These are phyloP conservation scores for Hansenula lynferdii DNA, from an alignment of 1,139 yeast species.

Conservation along the genomic window DNA sequence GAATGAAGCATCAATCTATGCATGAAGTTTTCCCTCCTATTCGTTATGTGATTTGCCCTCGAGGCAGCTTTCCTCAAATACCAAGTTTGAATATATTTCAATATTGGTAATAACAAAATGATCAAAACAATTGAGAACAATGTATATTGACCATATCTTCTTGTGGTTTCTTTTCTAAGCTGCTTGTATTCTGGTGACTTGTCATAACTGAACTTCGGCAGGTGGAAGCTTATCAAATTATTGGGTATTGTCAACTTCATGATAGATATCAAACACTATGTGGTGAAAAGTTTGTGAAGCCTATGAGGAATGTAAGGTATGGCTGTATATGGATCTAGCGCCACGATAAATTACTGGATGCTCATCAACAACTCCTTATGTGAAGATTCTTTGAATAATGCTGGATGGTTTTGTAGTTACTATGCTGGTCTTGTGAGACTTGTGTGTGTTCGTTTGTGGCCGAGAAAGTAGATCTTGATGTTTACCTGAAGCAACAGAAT, in stretches of 20 bases:
- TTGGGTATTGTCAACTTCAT: constrained; percentile 8
- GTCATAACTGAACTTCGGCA: constrained; percentile 18
- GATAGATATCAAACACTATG: too few relatives aligned
- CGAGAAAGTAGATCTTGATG: too few relatives aligned
- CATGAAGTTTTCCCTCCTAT: background rate
- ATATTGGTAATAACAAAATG: constrained; percentile 26
- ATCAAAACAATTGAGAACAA: constrained; percentile 25
- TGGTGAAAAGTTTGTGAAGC: too few relatives aligned
- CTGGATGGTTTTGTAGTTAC: too few relatives aligned
- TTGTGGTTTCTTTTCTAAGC: constrained; percentile 24
- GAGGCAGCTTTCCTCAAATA: constrained; percentile 1
- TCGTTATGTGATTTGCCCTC: background rate
- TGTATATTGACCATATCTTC: constrained; percentile 31
- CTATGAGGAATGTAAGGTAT: too few relatives aligned
- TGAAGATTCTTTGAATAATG: too few relatives aligned
- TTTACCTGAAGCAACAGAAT: too few relatives aligned
- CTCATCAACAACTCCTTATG: too few relatives aligned
- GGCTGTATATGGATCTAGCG: too few relatives aligned
- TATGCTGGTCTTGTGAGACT: too few relatives aligned
- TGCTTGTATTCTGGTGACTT: constrained; percentile 21
- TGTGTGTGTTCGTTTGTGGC: too few relatives aligned
- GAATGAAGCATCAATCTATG: constrained; percentile 17
- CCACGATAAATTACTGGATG: too few relatives aligned
- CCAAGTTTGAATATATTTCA: constrained; percentile 10
- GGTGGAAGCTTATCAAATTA: constrained; percentile 10